Evolutionary conservation across 139 green algal genomes (phyloP).

Genomic region (Medakamo hakoo): DNA sequence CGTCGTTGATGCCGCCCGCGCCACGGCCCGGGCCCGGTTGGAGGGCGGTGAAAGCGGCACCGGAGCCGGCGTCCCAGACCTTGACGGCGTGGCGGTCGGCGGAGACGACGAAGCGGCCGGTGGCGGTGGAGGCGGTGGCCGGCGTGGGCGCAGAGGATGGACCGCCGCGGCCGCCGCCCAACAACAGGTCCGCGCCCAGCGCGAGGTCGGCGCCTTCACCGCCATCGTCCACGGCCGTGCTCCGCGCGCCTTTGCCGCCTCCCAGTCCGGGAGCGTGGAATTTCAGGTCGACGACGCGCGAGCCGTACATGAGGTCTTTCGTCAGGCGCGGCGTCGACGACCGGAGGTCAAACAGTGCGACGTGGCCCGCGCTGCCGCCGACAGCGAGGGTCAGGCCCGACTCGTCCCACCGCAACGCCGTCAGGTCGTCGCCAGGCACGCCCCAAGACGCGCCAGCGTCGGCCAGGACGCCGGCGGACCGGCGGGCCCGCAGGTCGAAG

Average conservation of each 20-base stretch:
- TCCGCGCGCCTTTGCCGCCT: neutral
- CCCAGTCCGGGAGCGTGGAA: too few species aligned
- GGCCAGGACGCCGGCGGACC: slow-evolving; percentile 38
- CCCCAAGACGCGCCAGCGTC: slow-evolving; percentile 37
- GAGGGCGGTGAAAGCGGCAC: slow-evolving; percentile 54
- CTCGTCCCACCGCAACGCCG: slow-evolving; percentile 70
- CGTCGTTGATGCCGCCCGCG: slow-evolving; percentile 73
- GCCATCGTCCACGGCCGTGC: neutral
- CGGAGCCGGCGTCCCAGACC: slow-evolving; percentile 48
- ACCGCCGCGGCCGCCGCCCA: too few species aligned
- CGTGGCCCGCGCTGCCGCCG: slow-evolving; percentile 65
- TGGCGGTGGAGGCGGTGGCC: neutral
- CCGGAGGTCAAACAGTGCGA: slow-evolving; percentile 76
- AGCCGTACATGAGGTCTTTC: slow-evolving; percentile 95
- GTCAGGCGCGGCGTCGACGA: slow-evolving; percentile 46
- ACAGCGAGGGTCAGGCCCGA: slow-evolving; percentile 65
- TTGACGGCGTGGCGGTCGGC: slow-evolving; percentile 78
- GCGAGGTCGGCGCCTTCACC: too few species aligned
- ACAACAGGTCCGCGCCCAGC: too few species aligned
- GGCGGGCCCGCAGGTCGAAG: slow-evolving; percentile 64
- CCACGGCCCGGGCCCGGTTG: too few species aligned
- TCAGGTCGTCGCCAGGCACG: slow-evolving; percentile 47
- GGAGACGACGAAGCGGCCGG: slow-evolving; percentile 46
- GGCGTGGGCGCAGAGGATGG: neutral
- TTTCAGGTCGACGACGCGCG: slow-evolving; percentile 83